Conservation (phyloP, 148 eudicot genomes). For the Linanthus parryae region DNA sequence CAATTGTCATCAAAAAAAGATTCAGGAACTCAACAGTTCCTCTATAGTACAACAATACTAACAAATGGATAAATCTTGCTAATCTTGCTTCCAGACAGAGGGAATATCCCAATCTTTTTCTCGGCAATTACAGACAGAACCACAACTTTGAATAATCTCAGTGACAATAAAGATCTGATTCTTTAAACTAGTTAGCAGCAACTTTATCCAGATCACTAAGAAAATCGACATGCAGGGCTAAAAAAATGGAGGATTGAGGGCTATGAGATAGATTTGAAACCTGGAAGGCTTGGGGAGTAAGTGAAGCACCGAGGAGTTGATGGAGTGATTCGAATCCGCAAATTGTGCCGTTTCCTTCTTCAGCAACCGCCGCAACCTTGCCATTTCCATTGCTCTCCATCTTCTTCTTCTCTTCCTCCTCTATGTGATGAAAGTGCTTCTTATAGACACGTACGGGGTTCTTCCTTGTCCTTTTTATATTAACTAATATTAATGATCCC, state of each 20-base stretch:
- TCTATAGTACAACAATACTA: no score
- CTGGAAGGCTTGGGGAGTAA: slow-evolving; percentile 54
- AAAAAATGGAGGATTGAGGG: no score
- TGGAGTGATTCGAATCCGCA: slow-evolving; percentile 84
- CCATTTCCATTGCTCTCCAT: slow-evolving; percentile 22
- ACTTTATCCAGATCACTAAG: neutral
- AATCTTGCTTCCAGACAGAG: no score
- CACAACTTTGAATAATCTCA: neutral
- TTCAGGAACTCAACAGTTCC: no score
- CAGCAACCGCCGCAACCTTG: no score
- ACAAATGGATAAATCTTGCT: no score
- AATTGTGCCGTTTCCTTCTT: slow-evolving; percentile 42
- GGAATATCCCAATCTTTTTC: neutral
- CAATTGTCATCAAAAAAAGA: no score
- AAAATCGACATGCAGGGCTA: neutral
- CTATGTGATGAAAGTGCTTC: no score
- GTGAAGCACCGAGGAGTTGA: slow-evolving; percentile 59
- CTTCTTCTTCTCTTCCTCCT: neutral
- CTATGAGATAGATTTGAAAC: no score
- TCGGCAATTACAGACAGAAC: neutral
- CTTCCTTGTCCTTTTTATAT: no score
- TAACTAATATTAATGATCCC: no score
- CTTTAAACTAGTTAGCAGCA: neutral
- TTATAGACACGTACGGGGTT: no score
- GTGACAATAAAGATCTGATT: neutral